phyloP scores from a whole-genome alignment of 2,329 filamentous ascomycete genomes.

The Lachnellula occidentalis region DNA sequence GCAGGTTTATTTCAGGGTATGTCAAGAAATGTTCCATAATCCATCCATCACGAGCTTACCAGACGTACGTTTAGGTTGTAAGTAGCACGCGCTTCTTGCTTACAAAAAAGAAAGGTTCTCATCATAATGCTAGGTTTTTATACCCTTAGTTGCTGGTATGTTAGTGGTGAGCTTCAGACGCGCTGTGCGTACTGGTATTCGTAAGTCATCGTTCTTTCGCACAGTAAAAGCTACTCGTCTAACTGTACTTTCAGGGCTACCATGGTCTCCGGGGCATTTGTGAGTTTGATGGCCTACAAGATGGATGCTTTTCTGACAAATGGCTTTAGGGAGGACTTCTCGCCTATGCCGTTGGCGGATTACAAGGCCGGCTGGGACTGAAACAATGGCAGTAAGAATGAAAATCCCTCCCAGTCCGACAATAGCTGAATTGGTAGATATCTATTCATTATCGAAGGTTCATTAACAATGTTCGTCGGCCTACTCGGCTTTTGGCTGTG shows the following conservation, averaged over 20 bases:
- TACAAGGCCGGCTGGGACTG: slow-evolving; percentile 3
- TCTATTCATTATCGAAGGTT: slow-evolving; percentile 28
- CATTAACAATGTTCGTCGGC: slow-evolving; percentile 13
- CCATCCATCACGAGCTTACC: neutral
- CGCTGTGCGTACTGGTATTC: slow-evolving; percentile 7
- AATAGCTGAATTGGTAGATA: neutral
- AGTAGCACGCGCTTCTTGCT: neutral
- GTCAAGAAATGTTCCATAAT: neutral
- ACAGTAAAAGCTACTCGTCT: neutral
- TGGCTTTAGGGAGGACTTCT: slow-evolving; percentile 1
- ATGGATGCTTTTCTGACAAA: neutral
- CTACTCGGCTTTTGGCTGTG: slow-evolving; percentile 23
- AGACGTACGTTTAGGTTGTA: neutral
- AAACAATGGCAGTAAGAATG: slow-evolving; percentile 6
- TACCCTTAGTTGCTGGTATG: slow-evolving; percentile 7
- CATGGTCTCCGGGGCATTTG: slow-evolving; percentile 6
- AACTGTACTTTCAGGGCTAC: neutral
- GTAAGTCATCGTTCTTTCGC: neutral
- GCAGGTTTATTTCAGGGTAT: slow-evolving; percentile 7
- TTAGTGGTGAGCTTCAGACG: slow-evolving; percentile 4
- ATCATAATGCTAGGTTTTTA: neutral
- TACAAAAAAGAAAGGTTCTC: neutral
- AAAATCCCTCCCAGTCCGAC: neutral
- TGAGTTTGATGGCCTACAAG: neutral
- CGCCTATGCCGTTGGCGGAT: slow-evolving; percentile 1